These are phyloP conservation scores for Pleurotus ostreatus DNA, from an alignment of 768 basidiomycete genomes.

Conservation along the genomic window DNA sequence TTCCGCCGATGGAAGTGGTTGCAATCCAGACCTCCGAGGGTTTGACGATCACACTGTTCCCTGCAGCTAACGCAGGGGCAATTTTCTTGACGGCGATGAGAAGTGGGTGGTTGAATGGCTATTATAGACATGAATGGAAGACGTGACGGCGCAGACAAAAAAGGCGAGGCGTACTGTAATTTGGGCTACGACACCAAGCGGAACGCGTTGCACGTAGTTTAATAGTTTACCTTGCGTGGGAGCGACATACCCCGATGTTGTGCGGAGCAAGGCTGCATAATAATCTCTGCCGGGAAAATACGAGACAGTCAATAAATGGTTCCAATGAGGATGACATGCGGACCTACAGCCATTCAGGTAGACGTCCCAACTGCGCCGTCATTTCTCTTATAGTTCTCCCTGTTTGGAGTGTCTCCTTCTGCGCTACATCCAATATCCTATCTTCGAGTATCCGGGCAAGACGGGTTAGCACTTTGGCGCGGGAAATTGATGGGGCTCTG, in stretches of 20 bases:
- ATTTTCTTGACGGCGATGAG: slow-evolving; percentile 88
- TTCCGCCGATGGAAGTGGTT: not conserved
- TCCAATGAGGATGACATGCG: not conserved
- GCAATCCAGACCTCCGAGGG: slow-evolving; percentile 59
- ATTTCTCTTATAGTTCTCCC: slow-evolving; percentile 83
- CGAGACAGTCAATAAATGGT: not conserved
- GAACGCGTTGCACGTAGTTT: slow-evolving; percentile 76
- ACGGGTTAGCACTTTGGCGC: slow-evolving; percentile 61
- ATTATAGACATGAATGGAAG: not conserved
- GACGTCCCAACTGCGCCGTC: slow-evolving; percentile 68
- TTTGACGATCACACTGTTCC: slow-evolving; percentile 80
- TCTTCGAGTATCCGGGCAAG: slow-evolving; percentile 62
- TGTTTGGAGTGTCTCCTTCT: slow-evolving; percentile 71
- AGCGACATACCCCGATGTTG: slow-evolving; percentile 63
- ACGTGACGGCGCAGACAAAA: not conserved
- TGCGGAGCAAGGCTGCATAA: slow-evolving; percentile 70
- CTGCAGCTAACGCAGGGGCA: slow-evolving; percentile 79
- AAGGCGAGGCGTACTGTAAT: slow-evolving; percentile 57
- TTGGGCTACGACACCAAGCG: slow-evolving; percentile 86
- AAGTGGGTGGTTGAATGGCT: slow-evolving; percentile 91
- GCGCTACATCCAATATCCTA: slow-evolving; percentile 53
- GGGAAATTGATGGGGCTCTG: slow-evolving; percentile 46
- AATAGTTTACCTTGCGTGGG: slow-evolving; percentile 78
- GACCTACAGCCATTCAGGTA: slow-evolving; percentile 84
- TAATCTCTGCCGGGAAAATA: slow-evolving; percentile 51